Evolutionary conservation across 2,329 filamentous ascomycete genomes (phyloP).

Genomic region (Phoma herbarum): DNA sequence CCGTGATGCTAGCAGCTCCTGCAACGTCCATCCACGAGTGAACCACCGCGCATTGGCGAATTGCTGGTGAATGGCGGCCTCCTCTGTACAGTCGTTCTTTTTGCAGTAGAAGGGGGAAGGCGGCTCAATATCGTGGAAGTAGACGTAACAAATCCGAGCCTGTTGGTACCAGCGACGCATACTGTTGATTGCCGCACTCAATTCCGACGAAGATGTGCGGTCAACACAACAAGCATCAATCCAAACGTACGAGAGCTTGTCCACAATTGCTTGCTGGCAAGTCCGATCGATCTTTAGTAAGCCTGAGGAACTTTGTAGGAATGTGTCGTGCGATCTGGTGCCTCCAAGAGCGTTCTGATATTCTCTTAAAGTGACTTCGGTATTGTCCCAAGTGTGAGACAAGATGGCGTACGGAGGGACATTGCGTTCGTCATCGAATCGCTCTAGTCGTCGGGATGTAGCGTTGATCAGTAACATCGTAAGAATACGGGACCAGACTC

Average conservation of each 20-base stretch:
- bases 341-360: too few relatives aligned
- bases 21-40: neutral
- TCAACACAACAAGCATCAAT: conserved; percentile 30
- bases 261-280: conserved; percentile 17
- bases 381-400: too few relatives aligned
- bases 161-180: conserved; percentile 17
- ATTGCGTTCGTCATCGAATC: neutral
- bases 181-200: conserved; percentile 10
- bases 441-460: neutral
- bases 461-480: neutral
- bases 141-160: conserved; percentile 17
- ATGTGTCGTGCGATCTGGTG: too few relatives aligned
- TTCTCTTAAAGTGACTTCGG: too few relatives aligned
- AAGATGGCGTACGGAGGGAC: neutral
- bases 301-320: neutral
- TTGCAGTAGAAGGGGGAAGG: too few relatives aligned
- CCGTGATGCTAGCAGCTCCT: conserved; percentile 8
- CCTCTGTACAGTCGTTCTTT: too few relatives aligned
- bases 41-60: neutral
- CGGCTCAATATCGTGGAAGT: conserved; percentile 1
- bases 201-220: conserved; percentile 1
- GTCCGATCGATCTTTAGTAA: conserved; percentile 16
- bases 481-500: too few relatives aligned
- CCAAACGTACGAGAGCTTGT: neutral
- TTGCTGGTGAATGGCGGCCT: neutral